Base-by-base conservation (phyloP, 345 rosid species). In the Linum trigynum region DNA sequence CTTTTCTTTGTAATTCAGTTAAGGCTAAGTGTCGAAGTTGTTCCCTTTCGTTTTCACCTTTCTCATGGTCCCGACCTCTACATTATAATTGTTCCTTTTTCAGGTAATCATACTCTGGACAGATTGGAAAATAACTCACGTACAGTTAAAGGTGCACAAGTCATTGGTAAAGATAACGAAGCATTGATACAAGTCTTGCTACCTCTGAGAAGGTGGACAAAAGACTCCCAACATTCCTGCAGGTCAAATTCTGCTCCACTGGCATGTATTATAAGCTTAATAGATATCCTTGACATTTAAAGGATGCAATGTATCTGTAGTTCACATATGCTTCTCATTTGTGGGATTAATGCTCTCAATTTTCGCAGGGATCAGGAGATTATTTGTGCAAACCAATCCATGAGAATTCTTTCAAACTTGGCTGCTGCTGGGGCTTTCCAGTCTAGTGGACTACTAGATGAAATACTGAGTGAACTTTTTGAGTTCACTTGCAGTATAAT, bases 111-210 rank as follows among this genome's bases (percentile, higher is more conserved):
- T 70, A 61, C 76, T 65, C 65, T 90, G 72, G 94, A 88, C 81
- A 81, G 80, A 78, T 60, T 92, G 77, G 98, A 88, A 71, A 90
- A 70, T 77, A 84, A 81, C 72, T 90, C 95, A 35, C 84, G 83
- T 68, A 90, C 95, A 39, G 90, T 85, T 69, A 84, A 90, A 79
- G 98, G 98, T 63, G 98, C 98, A 76, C 78, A 86, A 70, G 59
- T 68, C 61, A 84, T 90, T 71, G 78, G 86, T 75, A 89, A 88
- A 72, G 89, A 94, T 75, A 85, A 81, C 59, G 90, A 82, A 77
- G 84, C 92, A 57, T 67, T 94, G 59, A 65, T 78, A 53, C 63
- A 78, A 70, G 51, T 90, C 73, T 70, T 94, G 73, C 76, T 83
- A 39, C 96, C 95, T 57, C 69, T 94, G 62, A 86, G 81, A 81